These are phyloP conservation scores for Saccharomyces eubayanus DNA, from an alignment of 805 yeast genomes.

Conservation along the genomic window DNA sequence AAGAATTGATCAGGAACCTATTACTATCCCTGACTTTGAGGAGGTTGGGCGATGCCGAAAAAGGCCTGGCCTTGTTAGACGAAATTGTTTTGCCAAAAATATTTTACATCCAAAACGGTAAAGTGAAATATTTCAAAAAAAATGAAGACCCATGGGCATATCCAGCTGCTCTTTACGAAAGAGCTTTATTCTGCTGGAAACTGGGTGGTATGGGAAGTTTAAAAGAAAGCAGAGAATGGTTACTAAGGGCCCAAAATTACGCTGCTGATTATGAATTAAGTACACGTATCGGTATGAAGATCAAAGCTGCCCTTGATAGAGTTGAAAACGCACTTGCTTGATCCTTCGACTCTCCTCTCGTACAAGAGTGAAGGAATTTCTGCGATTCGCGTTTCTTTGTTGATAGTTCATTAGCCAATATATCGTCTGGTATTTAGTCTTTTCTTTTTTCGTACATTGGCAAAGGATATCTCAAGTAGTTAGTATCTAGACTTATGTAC, in stretches of 20 bases:
- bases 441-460: not conserved
- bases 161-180: constrained; percentile 77
- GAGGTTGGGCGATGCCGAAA: constrained; percentile 46
- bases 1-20: constrained; percentile 54
- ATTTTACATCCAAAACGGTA: constrained; percentile 37
- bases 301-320: constrained; percentile 72
- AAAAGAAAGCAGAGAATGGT: constrained; percentile 49
- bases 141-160: constrained; percentile 71
- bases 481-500: not conserved
- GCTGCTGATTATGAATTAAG: constrained; percentile 89
- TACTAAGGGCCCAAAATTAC: constrained; percentile 57
- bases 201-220: constrained; percentile 41
- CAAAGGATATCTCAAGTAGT: not conserved
- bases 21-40: constrained; percentile 54
- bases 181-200: constrained; percentile 71
- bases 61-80: constrained; percentile 52
- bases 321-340: constrained; percentile 36
- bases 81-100: constrained; percentile 33
- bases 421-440: not conserved
- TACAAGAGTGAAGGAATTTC: not conserved
- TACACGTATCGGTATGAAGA: constrained; percentile 78
- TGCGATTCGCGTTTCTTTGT: not conserved
- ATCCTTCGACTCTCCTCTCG: not conserved
- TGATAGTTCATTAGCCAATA: not conserved
- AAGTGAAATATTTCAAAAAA: constrained; percentile 38